phyloP scores from a whole-genome alignment of 441 rosid genomes.

The Jatropha multifida region DNA sequence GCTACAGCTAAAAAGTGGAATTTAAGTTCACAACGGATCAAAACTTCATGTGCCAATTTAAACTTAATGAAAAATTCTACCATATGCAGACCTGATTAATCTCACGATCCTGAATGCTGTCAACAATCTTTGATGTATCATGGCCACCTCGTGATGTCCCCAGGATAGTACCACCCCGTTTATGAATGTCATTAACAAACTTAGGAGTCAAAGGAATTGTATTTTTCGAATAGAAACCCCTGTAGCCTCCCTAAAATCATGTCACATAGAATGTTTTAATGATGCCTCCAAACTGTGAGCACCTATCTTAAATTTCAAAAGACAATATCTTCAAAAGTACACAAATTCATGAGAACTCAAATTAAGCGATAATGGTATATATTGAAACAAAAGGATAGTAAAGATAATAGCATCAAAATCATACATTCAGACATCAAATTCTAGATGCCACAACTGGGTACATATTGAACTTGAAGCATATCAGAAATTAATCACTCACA shows the following conservation, averaged over 20 bases:
- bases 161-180: conserved; percentile 80
- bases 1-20: not conserved
- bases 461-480: not conserved
- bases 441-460: not conserved
- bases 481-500: conserved; percentile 40
- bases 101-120: conserved; percentile 78
- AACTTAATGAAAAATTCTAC: conserved; percentile 2
- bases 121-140: conserved; percentile 69
- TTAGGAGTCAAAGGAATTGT: conserved; percentile 60
- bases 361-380: not conserved
- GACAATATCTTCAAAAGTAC: not conserved
- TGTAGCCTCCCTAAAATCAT: conserved; percentile 66
- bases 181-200: conserved; percentile 73
- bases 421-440: not conserved
- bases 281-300: not conserved
- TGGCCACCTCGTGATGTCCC: conserved; percentile 88
- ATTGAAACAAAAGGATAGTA: no score
- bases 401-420: not conserved
- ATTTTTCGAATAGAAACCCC: conserved; percentile 74
- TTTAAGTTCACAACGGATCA: not conserved
- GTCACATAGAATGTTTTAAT: conserved; percentile 2
- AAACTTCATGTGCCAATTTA: not conserved
- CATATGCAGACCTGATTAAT: conserved; percentile 61
- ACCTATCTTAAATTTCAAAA: not conserved
- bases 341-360: not conserved